Evolutionary conservation across 768 basidiomycete genomes (phyloP).

Genomic region (Macrolepiota albuminosa): DNA sequence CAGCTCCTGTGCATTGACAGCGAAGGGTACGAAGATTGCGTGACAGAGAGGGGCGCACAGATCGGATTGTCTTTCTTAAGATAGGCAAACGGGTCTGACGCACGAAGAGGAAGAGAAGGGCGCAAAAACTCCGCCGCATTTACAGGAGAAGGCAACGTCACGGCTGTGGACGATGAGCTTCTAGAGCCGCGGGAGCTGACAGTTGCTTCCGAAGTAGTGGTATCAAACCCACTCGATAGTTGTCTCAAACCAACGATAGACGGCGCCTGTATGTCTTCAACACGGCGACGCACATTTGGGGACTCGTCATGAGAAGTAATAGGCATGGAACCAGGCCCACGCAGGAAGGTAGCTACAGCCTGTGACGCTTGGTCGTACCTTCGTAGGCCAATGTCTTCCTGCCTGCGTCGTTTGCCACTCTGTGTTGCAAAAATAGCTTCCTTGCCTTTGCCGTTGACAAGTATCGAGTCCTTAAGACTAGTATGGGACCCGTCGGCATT

Average conservation of each 20-base stretch:
- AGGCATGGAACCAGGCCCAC: conserved; percentile 26
- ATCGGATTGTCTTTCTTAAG: conserved; percentile 35
- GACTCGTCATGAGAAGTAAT: conserved; percentile 22
- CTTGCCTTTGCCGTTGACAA: conserved; percentile 54
- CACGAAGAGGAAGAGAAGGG: conserved; percentile 13
- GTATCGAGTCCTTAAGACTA: conserved; percentile 52
- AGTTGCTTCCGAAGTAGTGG: conserved; percentile 14
- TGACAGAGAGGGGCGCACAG: conserved; percentile 22
- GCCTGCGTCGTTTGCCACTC: conserved; percentile 49
- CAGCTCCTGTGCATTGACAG: conserved; percentile 32
- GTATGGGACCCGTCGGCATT: conserved; percentile 49
- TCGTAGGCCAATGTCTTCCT: conserved; percentile 48
- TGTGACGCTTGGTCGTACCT: conserved; percentile 53
- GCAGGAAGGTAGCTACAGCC: conserved; percentile 47
- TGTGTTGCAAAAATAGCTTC: conserved; percentile 17
- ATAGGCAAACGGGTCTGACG: conserved; percentile 59
- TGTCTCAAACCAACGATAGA: conserved; percentile 2
- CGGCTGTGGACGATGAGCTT: conserved; percentile 21
- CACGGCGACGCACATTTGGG: conserved; percentile 30
- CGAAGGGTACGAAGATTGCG: conserved; percentile 22
- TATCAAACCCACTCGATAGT: conserved; percentile 14
- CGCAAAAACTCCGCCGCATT: conserved; percentile 4
- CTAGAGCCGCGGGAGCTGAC: conserved; percentile 8
- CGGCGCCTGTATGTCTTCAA: conserved; percentile 17
- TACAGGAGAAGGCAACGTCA: conserved; percentile 24